Evolutionary conservation across 768 basidiomycete genomes (phyloP).

Genomic region (Boletus coccyginus): DNA sequence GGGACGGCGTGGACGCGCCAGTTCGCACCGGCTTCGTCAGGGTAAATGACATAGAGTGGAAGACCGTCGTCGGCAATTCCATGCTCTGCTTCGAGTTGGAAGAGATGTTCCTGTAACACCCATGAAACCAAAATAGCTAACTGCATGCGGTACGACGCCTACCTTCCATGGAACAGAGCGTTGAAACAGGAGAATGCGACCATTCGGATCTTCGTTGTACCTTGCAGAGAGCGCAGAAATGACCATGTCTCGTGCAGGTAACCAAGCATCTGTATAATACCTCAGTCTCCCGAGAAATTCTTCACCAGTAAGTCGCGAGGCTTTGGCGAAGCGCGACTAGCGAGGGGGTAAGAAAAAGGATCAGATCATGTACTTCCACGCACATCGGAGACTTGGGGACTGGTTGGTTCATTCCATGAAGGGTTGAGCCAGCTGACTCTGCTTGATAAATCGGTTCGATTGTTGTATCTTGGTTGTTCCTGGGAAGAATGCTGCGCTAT

Average conservation of each 20-base stretch:
- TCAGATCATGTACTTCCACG: slow-evolving; percentile 25
- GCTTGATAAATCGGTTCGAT: slow-evolving; percentile 78
- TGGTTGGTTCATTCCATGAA: slow-evolving; percentile 82
- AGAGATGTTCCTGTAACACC: slow-evolving; percentile 74
- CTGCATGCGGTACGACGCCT: slow-evolving; percentile 6
- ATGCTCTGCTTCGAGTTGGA: slow-evolving; percentile 72
- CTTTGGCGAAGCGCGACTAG: slow-evolving; percentile 71
- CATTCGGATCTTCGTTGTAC: slow-evolving; percentile 58
- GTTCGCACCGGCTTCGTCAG: slow-evolving; percentile 68
- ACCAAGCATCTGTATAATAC: slow-evolving; percentile 87
- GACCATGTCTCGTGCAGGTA: slow-evolving; percentile 86
- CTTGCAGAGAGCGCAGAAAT: slow-evolving; percentile 56
- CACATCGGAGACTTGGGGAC: slow-evolving; percentile 71
- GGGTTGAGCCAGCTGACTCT: slow-evolving; percentile 87
- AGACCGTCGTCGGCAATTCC: slow-evolving; percentile 43
- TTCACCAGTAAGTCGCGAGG: slow-evolving; percentile 77
- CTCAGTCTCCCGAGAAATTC: slow-evolving; percentile 81
- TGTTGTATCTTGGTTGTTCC: slow-evolving; percentile 67
- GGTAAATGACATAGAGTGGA: slow-evolving; percentile 86
- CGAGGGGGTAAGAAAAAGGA: slow-evolving; percentile 7
- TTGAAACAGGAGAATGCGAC: slow-evolving; percentile 78
- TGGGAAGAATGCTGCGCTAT: slow-evolving; percentile 75
- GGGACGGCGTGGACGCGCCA: slow-evolving; percentile 97
- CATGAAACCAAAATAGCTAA: slow-evolving; percentile 11
- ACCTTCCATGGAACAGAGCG: slow-evolving; percentile 89